Evolutionary conservation across 2,329 filamentous ascomycete species (phyloP), one percentile per base, ranked within the genome.

Genomic region (Colletotrichum karsti): DNA sequence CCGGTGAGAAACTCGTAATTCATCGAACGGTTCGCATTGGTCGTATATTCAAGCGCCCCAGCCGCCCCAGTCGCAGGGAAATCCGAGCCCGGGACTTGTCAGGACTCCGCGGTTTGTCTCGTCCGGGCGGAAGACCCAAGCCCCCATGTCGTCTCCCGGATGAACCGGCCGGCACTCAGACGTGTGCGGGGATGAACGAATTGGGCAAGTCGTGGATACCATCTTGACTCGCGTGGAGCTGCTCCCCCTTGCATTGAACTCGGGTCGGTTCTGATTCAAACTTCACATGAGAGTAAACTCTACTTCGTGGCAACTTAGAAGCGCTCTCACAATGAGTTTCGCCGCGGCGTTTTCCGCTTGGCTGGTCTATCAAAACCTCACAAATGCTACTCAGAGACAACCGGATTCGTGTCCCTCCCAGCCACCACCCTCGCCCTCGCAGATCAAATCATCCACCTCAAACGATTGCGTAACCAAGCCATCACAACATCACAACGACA

Each of bases 211-310:
- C 22, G 7, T 26, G 13, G 26, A 44, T 6, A 48, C 39, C 13
- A 6, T 1, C 44, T 64, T 64, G 62, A 64, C 62, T 64, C 62
- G 62, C 54, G 44, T 42, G n/a, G 28, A 12, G 24, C 20, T 28
- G 26, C 28, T 22, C 39, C 15, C 37, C 44, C 20, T 28, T 35
- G 37, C 46, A 58, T 59, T 50, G 20, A 59, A 41, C 42, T 26
- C 26, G 33, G 20, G 12, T 35, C 26, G 26, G 20, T 13, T 53
- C 61, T 64, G 44, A 59, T 35, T 51, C 35, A 59, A n/a, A 44
- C 44, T 51, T 53, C 37, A 64, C 44, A 28, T 48, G 48, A 30
- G 24, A n/a, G 26, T 50, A 30, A 66, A 63, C 13, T 55, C 24
- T 50, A 24, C 15, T 53, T 37, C n/a, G 28, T 54, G n/a, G 37